Percentiles rank a stretch among this genome's conserved stretches.
phyloP scores from a whole-genome alignment of 108 stramenopile genomes.

The Cyclotella baltica region DNA sequence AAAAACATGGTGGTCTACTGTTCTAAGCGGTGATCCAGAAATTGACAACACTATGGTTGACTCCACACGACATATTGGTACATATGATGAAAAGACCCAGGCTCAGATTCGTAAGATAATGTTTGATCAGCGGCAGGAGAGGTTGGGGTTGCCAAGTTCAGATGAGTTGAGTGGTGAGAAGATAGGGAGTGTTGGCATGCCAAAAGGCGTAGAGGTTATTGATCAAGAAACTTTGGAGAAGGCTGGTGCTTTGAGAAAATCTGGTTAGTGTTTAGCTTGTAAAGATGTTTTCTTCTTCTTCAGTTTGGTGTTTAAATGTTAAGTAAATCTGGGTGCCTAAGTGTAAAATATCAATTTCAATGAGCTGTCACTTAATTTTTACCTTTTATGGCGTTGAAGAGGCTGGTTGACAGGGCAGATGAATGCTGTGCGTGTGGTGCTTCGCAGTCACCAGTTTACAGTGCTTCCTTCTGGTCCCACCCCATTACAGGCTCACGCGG shows the following conservation, averaged over 20 bases:
- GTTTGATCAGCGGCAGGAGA: conserved; percentile 82
- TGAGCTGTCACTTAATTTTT: too few relatives aligned
- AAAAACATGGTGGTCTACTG: conserved; percentile 80
- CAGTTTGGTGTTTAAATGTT: too few relatives aligned
- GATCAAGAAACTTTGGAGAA: conserved; percentile 5
- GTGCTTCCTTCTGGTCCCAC: too few relatives aligned
- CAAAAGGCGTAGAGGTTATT: conserved; percentile 10
- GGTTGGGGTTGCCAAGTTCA: conserved; percentile 63
- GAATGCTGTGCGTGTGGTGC: too few relatives aligned
- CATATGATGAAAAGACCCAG: conserved; percentile 87
- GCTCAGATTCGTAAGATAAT: conserved; percentile 80
- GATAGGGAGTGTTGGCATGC: neutral
- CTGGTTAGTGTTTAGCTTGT: too few relatives aligned
- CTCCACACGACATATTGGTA: conserved; percentile 70
- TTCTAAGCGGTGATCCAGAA: conserved; percentile 70
- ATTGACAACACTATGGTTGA: conserved; percentile 86
- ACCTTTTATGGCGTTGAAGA: too few relatives aligned
- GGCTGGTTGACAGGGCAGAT: too few relatives aligned
- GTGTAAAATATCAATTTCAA: too few relatives aligned
- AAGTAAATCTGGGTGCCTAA: too few relatives aligned
- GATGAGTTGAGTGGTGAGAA: conserved; percentile 58
- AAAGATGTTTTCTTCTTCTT: too few relatives aligned
- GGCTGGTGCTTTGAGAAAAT: neutral
- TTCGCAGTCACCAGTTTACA: too few relatives aligned
- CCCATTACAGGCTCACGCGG: too few relatives aligned